Conservation (phyloP, 768 basidiomycete genomes). For the Boletales sp. region DNA sequence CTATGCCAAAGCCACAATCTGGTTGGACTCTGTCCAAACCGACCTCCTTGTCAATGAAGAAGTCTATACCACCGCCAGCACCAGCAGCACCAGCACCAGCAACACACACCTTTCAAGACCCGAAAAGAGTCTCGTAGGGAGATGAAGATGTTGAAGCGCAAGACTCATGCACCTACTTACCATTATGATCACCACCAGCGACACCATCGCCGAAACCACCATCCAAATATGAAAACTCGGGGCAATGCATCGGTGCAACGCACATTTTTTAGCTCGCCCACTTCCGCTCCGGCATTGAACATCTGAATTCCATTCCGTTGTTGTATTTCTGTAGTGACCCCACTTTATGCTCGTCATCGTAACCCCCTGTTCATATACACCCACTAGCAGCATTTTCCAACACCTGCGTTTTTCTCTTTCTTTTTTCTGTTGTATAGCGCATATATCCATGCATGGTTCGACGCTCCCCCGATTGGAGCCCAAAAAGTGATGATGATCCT, state of each 20-base stretch:
- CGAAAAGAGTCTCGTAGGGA: conserved; percentile 66
- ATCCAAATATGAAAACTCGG: conserved; percentile 63
- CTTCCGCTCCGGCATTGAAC: conserved; percentile 27
- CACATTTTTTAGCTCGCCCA: conserved; percentile 35
- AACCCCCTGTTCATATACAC: conserved; percentile 7
- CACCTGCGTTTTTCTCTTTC: not conserved
- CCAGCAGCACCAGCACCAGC: conserved; percentile 24
- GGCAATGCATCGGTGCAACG: conserved; percentile 54
- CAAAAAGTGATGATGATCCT: not conserved
- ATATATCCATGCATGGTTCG: conserved; percentile 23
- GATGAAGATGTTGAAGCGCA: conserved; percentile 62
- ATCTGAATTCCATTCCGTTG: conserved; percentile 16
- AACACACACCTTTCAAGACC: conserved; percentile 42
- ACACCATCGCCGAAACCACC: conserved; percentile 53
- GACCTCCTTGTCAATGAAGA: no score
- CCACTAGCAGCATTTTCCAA: conserved; percentile 12
- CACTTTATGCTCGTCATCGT: conserved; percentile 4
- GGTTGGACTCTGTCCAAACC: no score
- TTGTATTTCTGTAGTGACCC: conserved; percentile 19
- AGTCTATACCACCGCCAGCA: no score
- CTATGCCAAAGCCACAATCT: no score
- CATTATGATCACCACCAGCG: conserved; percentile 44
- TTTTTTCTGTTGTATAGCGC: conserved; percentile 13
- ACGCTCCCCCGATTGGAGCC: conserved; percentile 7
- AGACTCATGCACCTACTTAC: conserved; percentile 43